A percentile compares a stretch with the other conserved stretches of the same genome.
phyloP scores from a whole-genome alignment of 2,329 filamentous ascomycete species.

The Phaeosphaeria sp. region DNA sequence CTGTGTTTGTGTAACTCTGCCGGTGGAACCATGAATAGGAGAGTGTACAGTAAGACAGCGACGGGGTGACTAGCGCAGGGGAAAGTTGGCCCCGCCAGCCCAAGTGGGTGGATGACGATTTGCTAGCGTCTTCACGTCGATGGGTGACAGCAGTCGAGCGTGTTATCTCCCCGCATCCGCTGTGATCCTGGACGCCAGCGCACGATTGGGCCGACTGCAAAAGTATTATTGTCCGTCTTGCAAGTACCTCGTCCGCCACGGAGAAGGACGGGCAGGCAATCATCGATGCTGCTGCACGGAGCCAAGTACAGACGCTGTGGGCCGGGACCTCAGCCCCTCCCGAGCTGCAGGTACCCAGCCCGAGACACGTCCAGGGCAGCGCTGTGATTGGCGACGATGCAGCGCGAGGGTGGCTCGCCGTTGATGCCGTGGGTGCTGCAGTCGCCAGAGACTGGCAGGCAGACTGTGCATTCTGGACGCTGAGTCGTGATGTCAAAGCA shows the following conservation, averaged over 20 bases:
- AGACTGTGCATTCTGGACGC: conserved; percentile 7
- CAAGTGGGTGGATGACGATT: conserved; percentile 15
- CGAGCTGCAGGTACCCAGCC: conserved; percentile 15
- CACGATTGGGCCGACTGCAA: conserved; percentile 1
- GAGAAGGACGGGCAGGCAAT: conserved; percentile 1
- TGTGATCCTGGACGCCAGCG: conserved; percentile 5
- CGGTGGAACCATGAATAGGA: conserved; percentile 6
- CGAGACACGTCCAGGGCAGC: conserved; percentile 15
- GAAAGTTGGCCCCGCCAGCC: conserved; percentile 10
- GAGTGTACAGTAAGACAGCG: conserved; percentile 21
- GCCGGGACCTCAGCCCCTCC: conserved; percentile 12
- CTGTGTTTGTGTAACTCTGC: neutral
- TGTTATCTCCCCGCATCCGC: conserved; percentile 15
- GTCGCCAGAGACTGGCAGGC: conserved; percentile 9
- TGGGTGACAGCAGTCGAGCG: conserved; percentile 13
- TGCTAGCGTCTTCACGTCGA: conserved; percentile 29
- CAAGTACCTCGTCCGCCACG: neutral
- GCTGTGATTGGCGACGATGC: conserved; percentile 19
- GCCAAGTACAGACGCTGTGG: neutral
- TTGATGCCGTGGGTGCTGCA: conserved; percentile 16
- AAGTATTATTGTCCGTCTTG: neutral
- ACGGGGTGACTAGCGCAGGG: conserved; percentile 26
- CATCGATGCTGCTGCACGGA: neutral
- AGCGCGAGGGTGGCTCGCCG: conserved; percentile 8
- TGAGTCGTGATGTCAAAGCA: conserved; percentile 12